phyloP scores from a whole-genome alignment of 441 rosid genomes.

The Raphanus hybrid region DNA sequence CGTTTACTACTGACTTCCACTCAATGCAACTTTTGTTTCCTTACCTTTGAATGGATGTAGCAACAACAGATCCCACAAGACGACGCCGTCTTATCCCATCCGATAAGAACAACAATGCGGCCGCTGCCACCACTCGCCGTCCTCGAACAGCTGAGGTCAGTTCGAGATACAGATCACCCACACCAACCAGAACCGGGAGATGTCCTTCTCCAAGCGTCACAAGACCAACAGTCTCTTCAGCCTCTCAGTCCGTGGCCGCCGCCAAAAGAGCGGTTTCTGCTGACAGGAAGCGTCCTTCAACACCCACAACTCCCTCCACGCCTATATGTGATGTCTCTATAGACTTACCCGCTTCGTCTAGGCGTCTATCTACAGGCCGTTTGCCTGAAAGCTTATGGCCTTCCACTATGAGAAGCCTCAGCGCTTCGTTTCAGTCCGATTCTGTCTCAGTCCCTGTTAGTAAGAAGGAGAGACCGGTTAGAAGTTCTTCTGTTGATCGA shows the following conservation, averaged over 20 bases:
- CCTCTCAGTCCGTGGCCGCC: slow-evolving; percentile 51
- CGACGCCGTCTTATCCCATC: slow-evolving; percentile 64
- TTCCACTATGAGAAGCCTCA: slow-evolving; percentile 98
- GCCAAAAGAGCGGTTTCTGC: slow-evolving; percentile 78
- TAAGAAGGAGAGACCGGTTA: slow-evolving; percentile 81
- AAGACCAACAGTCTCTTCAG: slow-evolving; percentile 53
- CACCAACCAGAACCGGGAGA: slow-evolving; percentile 57
- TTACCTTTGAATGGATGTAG: slow-evolving; percentile 79
- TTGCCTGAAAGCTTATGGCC: slow-evolving; percentile 97
- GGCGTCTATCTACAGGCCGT: slow-evolving; percentile 67
- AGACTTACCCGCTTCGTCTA: slow-evolving; percentile 57
- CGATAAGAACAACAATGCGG: slow-evolving; percentile 75
- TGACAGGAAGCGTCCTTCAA: slow-evolving; percentile 87
- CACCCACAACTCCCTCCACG: slow-evolving; percentile 67
- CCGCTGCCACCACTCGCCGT: slow-evolving; percentile 45
- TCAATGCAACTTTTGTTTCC: slow-evolving; percentile 65
- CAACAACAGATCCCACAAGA: slow-evolving; percentile 57
- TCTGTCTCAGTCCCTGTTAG: slow-evolving; percentile 75
- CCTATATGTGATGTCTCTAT: slow-evolving; percentile 71
- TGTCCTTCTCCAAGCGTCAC: slow-evolving; percentile 75
- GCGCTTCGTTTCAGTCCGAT: slow-evolving; percentile 94
- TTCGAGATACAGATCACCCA: slow-evolving; percentile 87
- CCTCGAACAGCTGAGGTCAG: slow-evolving; percentile 66
- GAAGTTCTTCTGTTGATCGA: slow-evolving; percentile 64
- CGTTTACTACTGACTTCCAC: slow-evolving; percentile 41